Evolutionary conservation across 164 flowering plant genomes (phyloP).

Genomic region (Paratinospora sagittata): DNA sequence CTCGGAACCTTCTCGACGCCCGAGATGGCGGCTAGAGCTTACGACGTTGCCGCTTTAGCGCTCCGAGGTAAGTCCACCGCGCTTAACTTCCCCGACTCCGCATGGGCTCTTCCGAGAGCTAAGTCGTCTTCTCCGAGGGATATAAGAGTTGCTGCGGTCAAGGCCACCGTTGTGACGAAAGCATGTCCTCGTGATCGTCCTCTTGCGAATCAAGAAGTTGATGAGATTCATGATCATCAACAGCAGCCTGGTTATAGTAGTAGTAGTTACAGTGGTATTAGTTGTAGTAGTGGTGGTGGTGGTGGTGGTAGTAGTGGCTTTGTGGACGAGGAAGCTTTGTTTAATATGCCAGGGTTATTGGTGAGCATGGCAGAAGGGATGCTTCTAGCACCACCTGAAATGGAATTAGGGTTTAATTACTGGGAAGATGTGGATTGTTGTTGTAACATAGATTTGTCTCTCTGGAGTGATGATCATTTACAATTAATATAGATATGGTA

Average conservation of each 20-base stretch:
- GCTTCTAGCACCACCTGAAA: conserved; percentile 33
- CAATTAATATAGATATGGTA: neutral
- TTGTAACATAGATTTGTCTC: conserved; percentile 8
- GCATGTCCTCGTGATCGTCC: too few species aligned
- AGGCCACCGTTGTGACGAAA: neutral
- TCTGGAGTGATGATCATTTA: conserved; percentile 23
- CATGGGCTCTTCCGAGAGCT: conserved; percentile 12
- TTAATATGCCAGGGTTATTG: conserved; percentile 35
- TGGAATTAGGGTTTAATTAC: conserved; percentile 24
- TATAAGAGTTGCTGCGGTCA: conserved; percentile 1
- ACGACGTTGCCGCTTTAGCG: conserved; percentile 26
- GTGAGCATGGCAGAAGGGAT: conserved; percentile 42
- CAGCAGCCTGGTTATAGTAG: neutral
- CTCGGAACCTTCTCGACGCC: conserved; percentile 46
- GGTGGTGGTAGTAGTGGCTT: neutral
- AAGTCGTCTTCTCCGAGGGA: conserved; percentile 9
- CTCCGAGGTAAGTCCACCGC: conserved; percentile 18
- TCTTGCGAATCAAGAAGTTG: neutral
- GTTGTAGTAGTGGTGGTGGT: neutral
- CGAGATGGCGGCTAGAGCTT: conserved; percentile 31
- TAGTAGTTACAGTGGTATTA: too few species aligned
- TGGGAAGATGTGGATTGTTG: conserved; percentile 18
- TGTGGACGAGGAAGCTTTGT: conserved; percentile 46
- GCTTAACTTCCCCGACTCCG: conserved; percentile 24
- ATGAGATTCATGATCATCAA: neutral